Evolutionary conservation across 176 grass and related monocot genomes (phyloP), one percentile per base, ranked within the genome.

Genomic region (Musa acuminata): DNA sequence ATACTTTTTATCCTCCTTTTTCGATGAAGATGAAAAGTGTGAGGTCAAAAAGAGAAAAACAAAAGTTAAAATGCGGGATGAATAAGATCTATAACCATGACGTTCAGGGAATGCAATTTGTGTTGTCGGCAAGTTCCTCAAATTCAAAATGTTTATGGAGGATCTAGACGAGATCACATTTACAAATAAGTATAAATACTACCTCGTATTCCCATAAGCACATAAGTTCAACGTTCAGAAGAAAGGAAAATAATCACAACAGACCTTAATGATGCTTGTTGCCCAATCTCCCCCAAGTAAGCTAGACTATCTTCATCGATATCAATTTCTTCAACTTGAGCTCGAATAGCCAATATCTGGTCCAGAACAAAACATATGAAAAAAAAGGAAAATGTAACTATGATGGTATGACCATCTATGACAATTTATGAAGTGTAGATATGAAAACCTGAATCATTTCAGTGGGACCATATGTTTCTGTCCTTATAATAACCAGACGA

Each of bases 251-350:
- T 3, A 72, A 58, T 43, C 35, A 49, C 72, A 53, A 9, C 19
- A 57, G 77, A 99, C 95, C 96, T 91, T 78, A 99, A 91, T 72
- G 95, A 94, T 82, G 90, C 82, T 55, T 78, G 90, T 26, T 91
- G 90, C 72, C 90, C 95, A 49, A 91, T 93, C 68, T 99, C 95
- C 71, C 95, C 90, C 68, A 99, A 53, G 87, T 78, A 99, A 74
- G 95, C 90, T 73, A 99, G 88, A 76, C 95, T 99, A 76, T 94
- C 90, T 82, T 94, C 95, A 54, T 99, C 90, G 64, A 99, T 89
- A 52, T 94, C 90, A 76, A 87, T 82, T 86, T 91, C 95, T 83
- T 99, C 95, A 8, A 99, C 88, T 84, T 99, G 95, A 73, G 88
- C 95, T 83, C 88, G 83, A 75, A 99, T 94, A 71, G 90, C 90